These are phyloP conservation scores for Tylopilus vinaceipallidus DNA, from an alignment of 768 basidiomycete species.

Conservation along the genomic window DNA sequence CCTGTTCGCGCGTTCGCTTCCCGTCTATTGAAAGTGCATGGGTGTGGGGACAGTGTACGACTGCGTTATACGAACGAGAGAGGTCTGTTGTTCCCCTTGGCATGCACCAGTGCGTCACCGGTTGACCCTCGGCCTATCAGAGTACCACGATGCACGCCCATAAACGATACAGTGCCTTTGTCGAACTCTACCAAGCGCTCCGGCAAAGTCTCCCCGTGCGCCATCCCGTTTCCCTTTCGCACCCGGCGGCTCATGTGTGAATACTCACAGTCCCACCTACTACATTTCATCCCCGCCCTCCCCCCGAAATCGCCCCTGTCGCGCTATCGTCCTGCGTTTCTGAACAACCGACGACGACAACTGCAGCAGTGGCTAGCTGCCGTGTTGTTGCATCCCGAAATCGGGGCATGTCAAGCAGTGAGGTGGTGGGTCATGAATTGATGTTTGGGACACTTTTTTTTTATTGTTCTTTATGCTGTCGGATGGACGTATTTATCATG, in stretches of 20 bases:
- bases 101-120: too few relatives aligned
- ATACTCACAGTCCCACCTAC: conserved; percentile 39
- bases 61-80: conserved; percentile 65
- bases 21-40: not conserved
- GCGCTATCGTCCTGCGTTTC: conserved; percentile 64
- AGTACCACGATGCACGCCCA: conserved; percentile 63
- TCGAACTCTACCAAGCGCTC: conserved; percentile 47
- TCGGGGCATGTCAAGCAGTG: conserved; percentile 61
- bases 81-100: conserved; percentile 32
- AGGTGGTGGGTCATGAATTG: conserved; percentile 58
- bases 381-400: conserved; percentile 66
- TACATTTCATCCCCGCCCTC: conserved; percentile 51
- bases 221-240: not conserved
- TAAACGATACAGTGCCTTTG: conserved; percentile 69
- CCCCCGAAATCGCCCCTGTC: conserved; percentile 71
- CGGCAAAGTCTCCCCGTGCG: conserved; percentile 52
- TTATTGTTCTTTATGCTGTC: conserved; percentile 14
- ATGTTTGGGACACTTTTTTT: not conserved
- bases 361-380: conserved; percentile 67
- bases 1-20: too few relatives aligned
- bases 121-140: conserved; percentile 24
- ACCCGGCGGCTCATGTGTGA: not conserved
- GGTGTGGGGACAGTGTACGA: conserved; percentile 51
- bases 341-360: conserved; percentile 57
- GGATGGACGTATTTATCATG: too few relatives aligned